Percentiles rank a stretch among this genome's conserved stretches.
Conservation (phyloP, 768 basidiomycete species). For the Hypholoma sublateritium region DNA sequence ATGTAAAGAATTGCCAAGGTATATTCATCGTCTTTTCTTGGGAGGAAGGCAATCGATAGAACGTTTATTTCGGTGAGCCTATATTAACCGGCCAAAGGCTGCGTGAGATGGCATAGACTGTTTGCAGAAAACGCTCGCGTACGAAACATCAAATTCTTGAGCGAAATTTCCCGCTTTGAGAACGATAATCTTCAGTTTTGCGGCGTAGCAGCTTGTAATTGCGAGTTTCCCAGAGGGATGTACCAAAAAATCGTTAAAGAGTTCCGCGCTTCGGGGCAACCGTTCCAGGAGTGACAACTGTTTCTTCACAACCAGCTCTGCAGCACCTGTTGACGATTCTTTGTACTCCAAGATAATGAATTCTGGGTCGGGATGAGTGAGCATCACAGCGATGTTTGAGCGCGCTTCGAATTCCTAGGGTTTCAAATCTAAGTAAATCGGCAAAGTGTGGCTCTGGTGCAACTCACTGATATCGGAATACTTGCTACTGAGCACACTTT, state of each 20-base stretch:
- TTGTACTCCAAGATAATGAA: conserved; percentile 62
- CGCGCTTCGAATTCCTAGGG: conserved; percentile 28
- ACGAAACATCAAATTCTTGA: conserved; percentile 67
- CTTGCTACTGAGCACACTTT: conserved; percentile 56
- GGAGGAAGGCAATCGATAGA: conserved; percentile 64
- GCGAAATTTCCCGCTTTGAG: conserved; percentile 55
- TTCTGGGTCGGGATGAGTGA: conserved; percentile 77
- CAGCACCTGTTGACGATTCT: conserved; percentile 30
- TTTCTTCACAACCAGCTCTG: conserved; percentile 40
- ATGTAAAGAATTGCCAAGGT: conserved; percentile 67
- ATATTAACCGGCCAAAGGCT: not conserved
- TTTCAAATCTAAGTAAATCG: conserved; percentile 12
- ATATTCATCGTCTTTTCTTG: conserved; percentile 40
- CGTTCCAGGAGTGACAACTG: conserved; percentile 57
- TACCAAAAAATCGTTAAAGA: conserved; percentile 68
- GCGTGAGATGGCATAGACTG: not conserved
- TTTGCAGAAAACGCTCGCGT: conserved; percentile 26
- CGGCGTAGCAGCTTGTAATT: conserved; percentile 64
- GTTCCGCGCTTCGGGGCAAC: conserved; percentile 63
- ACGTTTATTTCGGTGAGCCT: conserved; percentile 71
- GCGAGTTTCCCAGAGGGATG: conserved; percentile 61
- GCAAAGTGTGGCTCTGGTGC: not conserved
- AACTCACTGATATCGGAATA: conserved; percentile 53
- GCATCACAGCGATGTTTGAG: conserved; percentile 62
- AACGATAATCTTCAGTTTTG: conserved; percentile 65